Evolutionary conservation across 2,329 filamentous ascomycete genomes (phyloP).

Genomic region (Claviceps sp.): DNA sequence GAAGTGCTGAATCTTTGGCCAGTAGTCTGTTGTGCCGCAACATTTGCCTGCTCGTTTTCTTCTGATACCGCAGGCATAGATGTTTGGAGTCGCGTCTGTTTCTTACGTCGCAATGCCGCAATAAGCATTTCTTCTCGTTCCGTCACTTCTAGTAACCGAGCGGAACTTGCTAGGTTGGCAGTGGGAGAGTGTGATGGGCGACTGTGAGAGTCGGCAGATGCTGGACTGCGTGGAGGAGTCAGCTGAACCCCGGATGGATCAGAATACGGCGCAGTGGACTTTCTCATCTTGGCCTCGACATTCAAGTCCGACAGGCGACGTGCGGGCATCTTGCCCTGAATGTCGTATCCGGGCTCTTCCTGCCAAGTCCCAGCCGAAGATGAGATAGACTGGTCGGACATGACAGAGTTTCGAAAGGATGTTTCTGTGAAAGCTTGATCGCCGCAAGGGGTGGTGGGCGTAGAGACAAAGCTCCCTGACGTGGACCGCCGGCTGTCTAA

Average conservation of each 20-base stretch:
- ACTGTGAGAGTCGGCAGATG: conserved; percentile 35
- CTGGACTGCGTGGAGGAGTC: conserved; percentile 38
- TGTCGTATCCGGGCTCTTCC: conserved; percentile 16
- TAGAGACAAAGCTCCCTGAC: conserved; percentile 7
- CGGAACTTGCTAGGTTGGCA: conserved; percentile 17
- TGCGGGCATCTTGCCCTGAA: conserved; percentile 26
- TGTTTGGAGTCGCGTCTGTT: conserved; percentile 40
- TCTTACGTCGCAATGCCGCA: conserved; percentile 41
- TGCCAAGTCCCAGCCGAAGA: conserved; percentile 22
- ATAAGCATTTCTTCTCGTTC: conserved; percentile 45
- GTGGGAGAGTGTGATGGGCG: conserved; percentile 25
- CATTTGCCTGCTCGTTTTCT: conserved; percentile 7
- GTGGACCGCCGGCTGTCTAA: conserved; percentile 4
- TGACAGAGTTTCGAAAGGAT: conserved; percentile 17
- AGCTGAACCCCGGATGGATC: conserved; percentile 24
- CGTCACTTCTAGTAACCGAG: conserved; percentile 43
- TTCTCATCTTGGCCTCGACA: conserved; percentile 1
- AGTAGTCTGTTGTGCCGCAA: background rate
- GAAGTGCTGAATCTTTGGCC: background rate
- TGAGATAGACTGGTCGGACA: conserved; percentile 25
- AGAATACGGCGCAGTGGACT: background rate
- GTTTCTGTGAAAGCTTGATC: conserved; percentile 13
- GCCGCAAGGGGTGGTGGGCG: conserved; percentile 14
- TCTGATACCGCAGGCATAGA: conserved; percentile 30
- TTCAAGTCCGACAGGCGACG: conserved; percentile 13